phyloP scores from a whole-genome alignment of 371 early-diverging fungal species.

The Cokeromyces recurvatus region DNA sequence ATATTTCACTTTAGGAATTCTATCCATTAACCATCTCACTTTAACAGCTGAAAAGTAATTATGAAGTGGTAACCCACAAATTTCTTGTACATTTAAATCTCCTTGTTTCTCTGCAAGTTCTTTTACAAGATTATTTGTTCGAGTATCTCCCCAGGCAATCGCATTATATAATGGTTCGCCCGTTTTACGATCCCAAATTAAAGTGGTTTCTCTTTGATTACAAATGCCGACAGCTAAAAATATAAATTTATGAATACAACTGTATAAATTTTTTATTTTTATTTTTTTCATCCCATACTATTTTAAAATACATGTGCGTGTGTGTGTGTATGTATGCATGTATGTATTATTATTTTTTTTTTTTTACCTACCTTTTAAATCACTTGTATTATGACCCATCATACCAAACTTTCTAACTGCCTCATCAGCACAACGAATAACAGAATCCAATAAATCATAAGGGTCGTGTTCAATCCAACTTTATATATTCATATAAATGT shows the following conservation, averaged over 20 bases:
- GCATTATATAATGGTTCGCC: constrained; percentile 85
- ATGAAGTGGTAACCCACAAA: constrained; percentile 86
- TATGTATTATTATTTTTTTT: no score
- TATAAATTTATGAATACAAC: not conserved
- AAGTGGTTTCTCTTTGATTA: constrained; percentile 92
- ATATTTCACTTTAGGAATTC: constrained; percentile 58
- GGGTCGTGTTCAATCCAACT: constrained; percentile 95
- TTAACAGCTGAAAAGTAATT: constrained; percentile 94
- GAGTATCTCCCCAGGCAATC: constrained; percentile 90
- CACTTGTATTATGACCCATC: constrained; percentile 54
- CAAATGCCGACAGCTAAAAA: constrained; percentile 78
- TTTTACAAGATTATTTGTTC: constrained; percentile 74
- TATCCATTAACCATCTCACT: constrained; percentile 87
- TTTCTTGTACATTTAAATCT: constrained; percentile 45
- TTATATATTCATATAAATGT: not conserved
- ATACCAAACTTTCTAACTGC: constrained; percentile 64
- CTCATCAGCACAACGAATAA: constrained; percentile 66
- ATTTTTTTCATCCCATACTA: no score
- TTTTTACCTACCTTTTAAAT: constrained; percentile 57
- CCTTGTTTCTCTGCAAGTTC: constrained; percentile 42
- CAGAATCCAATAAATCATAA: constrained; percentile 66
- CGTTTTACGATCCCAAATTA: constrained; percentile 80
- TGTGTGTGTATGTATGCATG: no score
- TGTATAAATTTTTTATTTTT: not conserved
- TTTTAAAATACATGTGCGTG: no score